phyloP scores from a whole-genome alignment of 495 filamentous ascomycete species.

The Pyronema domesticum region DNA sequence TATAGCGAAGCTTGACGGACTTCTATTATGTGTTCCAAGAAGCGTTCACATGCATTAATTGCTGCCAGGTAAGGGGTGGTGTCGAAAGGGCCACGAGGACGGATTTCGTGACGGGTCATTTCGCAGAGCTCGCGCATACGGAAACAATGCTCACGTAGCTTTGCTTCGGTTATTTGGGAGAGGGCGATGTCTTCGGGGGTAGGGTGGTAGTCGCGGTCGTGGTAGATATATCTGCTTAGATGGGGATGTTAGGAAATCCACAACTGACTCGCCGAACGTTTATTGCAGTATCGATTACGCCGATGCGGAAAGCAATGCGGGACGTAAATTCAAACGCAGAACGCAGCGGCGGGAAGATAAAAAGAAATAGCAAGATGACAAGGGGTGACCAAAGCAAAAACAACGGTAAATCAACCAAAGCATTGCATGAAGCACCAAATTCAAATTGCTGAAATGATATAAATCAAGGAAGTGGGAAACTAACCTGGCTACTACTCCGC shows the following conservation, averaged over 20 bases:
- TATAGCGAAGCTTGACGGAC: constrained; percentile 40
- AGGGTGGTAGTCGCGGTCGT: constrained; percentile 34
- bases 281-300: no score
- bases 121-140: constrained; percentile 38
- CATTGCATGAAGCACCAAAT: background rate
- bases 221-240: constrained; percentile 34
- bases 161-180: constrained; percentile 41
- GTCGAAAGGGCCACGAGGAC: constrained; percentile 39
- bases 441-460: background rate
- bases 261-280: background rate
- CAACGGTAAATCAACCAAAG: no score
- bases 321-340: no score
- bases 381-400: no score
- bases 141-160: constrained; percentile 40
- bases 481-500: constrained; percentile 34
- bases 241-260: background rate
- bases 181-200: constrained; percentile 31
- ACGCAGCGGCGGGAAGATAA: no score
- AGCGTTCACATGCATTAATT: constrained; percentile 35
- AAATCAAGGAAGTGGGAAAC: background rate
- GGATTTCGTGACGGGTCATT: constrained; percentile 40
- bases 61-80: constrained; percentile 37
- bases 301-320: no score
- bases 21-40: constrained; percentile 41
- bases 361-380: no score